Conservation (phyloP, 2,329 filamentous ascomycete genomes). For the Penicillium oxalicum region DNA sequence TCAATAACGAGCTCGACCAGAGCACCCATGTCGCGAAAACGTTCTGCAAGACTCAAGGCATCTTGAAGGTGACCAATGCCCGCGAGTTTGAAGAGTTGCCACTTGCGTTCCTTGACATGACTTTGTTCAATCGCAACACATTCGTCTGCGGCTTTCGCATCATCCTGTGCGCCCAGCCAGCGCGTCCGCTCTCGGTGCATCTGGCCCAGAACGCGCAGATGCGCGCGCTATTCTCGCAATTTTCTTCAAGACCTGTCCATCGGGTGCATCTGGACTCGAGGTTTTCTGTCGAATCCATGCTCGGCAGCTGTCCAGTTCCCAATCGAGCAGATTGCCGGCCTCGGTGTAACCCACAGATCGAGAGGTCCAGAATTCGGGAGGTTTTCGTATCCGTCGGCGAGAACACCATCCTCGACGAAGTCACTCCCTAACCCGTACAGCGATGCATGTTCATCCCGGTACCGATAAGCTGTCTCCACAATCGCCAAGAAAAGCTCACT, state of each 20-base stretch:
- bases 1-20: slow-evolving; percentile 49
- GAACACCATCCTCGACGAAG: slow-evolving; percentile 58
- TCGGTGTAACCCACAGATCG: slow-evolving; percentile 38
- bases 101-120: slow-evolving; percentile 41
- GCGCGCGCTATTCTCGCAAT: slow-evolving; percentile 49
- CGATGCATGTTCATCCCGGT: slow-evolving; percentile 62
- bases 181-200: slow-evolving; percentile 55
- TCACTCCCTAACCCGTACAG: slow-evolving; percentile 69
- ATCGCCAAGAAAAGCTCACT: slow-evolving; percentile 65
- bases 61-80: slow-evolving; percentile 51
- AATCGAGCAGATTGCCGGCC: slow-evolving; percentile 35
- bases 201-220: slow-evolving; percentile 54
- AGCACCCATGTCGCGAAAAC: slow-evolving; percentile 57
- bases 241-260: slow-evolving; percentile 37
- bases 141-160: slow-evolving; percentile 44
- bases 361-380: slow-evolving; percentile 86
- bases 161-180: slow-evolving; percentile 52
- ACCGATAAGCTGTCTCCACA: slow-evolving; percentile 59
- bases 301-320: slow-evolving; percentile 37
- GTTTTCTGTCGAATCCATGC: slow-evolving; percentile 33
- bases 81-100: slow-evolving; percentile 43
- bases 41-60: slow-evolving; percentile 57
- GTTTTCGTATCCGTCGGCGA: slow-evolving; percentile 58
- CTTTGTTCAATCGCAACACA: slow-evolving; percentile 44
- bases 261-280: slow-evolving; percentile 26